These are phyloP conservation scores for Nicotiana noctiflora DNA, from an alignment of 257 asterid species.

Conservation along the genomic window DNA sequence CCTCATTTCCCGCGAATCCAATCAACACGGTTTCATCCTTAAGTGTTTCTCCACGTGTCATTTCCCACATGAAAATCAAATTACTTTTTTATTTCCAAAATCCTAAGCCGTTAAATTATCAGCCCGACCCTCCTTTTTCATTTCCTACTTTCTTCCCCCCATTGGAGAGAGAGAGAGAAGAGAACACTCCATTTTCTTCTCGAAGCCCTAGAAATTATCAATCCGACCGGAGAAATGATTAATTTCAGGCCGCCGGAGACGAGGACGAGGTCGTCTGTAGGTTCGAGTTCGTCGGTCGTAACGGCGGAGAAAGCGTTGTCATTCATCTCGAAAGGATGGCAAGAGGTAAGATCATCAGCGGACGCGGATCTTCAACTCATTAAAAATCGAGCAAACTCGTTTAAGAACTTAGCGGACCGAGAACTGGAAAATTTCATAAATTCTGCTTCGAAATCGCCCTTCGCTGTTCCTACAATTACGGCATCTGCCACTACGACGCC, in stretches of 20 bases:
- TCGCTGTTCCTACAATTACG: constrained; percentile 61
- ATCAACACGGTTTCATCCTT: constrained; percentile 20
- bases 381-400: constrained; percentile 74
- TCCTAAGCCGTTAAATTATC: constrained; percentile 12
- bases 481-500: constrained; percentile 65
- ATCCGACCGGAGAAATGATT: constrained; percentile 12
- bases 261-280: constrained; percentile 35
- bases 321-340: constrained; percentile 93
- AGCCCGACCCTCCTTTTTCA: not conserved
- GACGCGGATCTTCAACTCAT: constrained; percentile 86
- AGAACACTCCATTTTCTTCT: not conserved
- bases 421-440: constrained; percentile 84
- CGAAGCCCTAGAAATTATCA: not conserved
- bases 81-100: not conserved
- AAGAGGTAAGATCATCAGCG: constrained; percentile 94
- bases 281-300: constrained; percentile 41
- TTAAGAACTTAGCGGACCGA: constrained; percentile 65
- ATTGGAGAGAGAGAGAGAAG: not conserved
- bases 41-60: constrained; percentile 32
- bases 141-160: not conserved
- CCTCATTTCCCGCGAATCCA: constrained; percentile 13
- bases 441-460: constrained; percentile 76
- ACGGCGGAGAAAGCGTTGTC: constrained; percentile 93
- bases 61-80: not conserved
- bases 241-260: constrained; percentile 63